phyloP scores from a whole-genome alignment of 2,329 filamentous ascomycete genomes.

The Phialophora macrospora region DNA sequence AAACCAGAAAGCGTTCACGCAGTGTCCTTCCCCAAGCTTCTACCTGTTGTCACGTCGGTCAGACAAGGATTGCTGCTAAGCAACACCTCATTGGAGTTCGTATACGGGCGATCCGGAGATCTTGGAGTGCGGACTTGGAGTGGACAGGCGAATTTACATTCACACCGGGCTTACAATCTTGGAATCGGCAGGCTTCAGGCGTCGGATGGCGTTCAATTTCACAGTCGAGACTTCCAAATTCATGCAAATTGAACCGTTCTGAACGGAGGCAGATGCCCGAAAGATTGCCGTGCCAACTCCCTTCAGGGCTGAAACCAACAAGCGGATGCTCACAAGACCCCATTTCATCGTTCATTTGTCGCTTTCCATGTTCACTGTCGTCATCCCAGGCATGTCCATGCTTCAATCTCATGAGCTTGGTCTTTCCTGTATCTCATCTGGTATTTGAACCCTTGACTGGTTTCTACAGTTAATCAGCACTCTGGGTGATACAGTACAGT shows the following conservation, averaged over 20 bases:
- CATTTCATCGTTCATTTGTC: background rate
- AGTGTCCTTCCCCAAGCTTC: background rate
- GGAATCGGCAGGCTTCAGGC: slow-evolving; percentile 8
- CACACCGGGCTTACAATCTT: background rate
- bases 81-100: slow-evolving; percentile 8
- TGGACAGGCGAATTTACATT: slow-evolving; percentile 7
- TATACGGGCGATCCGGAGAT: background rate
- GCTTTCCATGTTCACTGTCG: background rate
- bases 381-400: background rate
- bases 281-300: no score
- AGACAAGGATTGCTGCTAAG: background rate
- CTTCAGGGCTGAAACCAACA: background rate
- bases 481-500: background rate
- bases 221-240: background rate
- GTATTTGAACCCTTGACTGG: background rate
- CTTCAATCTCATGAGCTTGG: background rate
- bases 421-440: background rate
- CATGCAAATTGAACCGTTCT: background rate
- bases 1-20: background rate
- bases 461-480: background rate
- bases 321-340: background rate
- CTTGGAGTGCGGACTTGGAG: background rate
- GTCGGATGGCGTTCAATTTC: background rate
- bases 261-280: background rate
- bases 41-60: slow-evolving; percentile 3